These are phyloP conservation scores for Colletotrichum somersetense DNA, from an alignment of 2,329 filamentous ascomycete genomes.

Conservation along the genomic window DNA sequence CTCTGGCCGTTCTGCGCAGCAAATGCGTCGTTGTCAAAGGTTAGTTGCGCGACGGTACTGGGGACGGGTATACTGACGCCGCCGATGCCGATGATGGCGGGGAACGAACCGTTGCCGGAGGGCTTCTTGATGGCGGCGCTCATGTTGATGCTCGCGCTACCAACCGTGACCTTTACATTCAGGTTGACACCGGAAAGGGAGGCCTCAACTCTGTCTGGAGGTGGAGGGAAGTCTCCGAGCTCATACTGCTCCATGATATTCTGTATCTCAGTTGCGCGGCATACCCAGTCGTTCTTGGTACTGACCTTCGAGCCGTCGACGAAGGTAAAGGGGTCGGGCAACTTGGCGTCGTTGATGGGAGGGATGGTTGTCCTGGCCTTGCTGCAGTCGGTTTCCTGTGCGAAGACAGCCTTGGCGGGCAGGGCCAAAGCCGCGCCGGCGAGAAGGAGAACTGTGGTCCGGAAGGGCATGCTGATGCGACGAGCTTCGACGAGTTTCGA, in stretches of 20 bases:
- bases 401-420: conserved; percentile 53
- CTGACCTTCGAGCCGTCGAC: conserved; percentile 57
- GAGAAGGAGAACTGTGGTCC: conserved; percentile 40
- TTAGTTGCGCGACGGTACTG: conserved; percentile 66
- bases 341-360: conserved; percentile 53
- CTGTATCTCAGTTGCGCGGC: conserved; percentile 62
- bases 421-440: conserved; percentile 53
- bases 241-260: conserved; percentile 64
- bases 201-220: conserved; percentile 61
- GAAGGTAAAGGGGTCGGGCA: conserved; percentile 63
- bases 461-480: not conserved
- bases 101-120: conserved; percentile 59
- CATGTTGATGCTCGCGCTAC: conserved; percentile 60
- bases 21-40: conserved; percentile 70
- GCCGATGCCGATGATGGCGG: conserved; percentile 70
- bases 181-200: conserved; percentile 57
- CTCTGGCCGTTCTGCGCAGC: conserved; percentile 60
- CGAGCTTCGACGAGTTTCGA: not conserved
- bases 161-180: conserved; percentile 59
- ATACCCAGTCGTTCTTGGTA: conserved; percentile 61
- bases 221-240: conserved; percentile 61
- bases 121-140: conserved; percentile 57
- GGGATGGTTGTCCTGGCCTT: conserved; percentile 51
- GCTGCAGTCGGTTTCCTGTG: conserved; percentile 53
- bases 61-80: conserved; percentile 68